Percentiles rank a stretch among this genome's conserved stretches.
Conservation (phyloP, 1,284 basidiomycete species). For the Heimioporus punctisporus region DNA sequence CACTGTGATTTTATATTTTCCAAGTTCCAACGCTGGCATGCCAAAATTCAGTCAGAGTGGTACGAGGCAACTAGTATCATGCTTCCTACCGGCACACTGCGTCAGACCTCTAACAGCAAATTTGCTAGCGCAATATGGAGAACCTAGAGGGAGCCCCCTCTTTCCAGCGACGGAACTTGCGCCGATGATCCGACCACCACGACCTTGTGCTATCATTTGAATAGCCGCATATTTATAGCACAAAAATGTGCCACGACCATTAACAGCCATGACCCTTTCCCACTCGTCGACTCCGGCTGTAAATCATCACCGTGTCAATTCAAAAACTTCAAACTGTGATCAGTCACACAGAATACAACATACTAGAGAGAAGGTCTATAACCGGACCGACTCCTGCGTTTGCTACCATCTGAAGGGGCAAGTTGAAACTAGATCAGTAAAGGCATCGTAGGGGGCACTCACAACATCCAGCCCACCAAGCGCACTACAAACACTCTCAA, state of each 20-base stretch:
- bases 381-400: constrained; percentile 2
- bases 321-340: neutral
- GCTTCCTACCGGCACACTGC: constrained; percentile 17
- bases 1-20: constrained; percentile 26
- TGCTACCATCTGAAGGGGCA: constrained; percentile 8
- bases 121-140: constrained; percentile 29
- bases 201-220: constrained; percentile 38
- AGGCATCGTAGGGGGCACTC: neutral
- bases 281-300: constrained; percentile 22
- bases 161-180: constrained; percentile 30
- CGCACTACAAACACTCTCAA: neutral
- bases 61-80: neutral
- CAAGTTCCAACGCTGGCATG: constrained; percentile 32
- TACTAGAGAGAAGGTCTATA: neutral
- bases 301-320: constrained; percentile 1
- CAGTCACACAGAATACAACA: neutral
- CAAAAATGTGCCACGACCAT: constrained; percentile 29
- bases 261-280: constrained; percentile 28
- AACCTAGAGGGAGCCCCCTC: neutral
- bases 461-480: constrained; percentile 14
- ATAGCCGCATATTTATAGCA: constrained; percentile 38
- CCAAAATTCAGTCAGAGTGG: neutral
- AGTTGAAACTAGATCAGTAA: neutral
- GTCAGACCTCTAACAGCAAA: constrained; percentile 34
- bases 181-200: constrained; percentile 40